Conservation (phyloP, 2,329 filamentous ascomycete species). For the Cordyceps farinosa region DNA sequence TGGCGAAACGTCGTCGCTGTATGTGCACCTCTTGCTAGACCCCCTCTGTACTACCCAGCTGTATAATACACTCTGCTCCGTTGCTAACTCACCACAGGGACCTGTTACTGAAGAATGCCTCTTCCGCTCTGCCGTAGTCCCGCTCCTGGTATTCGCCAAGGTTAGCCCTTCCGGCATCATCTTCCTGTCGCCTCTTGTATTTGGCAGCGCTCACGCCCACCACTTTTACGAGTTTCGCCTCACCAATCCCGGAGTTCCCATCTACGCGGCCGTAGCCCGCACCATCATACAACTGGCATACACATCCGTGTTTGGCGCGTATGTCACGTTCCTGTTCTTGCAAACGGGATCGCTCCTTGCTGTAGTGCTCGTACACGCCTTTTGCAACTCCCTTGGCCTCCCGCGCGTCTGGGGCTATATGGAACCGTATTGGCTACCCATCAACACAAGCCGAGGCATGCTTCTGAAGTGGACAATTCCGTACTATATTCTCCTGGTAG, state of each 20-base stretch:
- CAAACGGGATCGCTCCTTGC: conserved; percentile 78
- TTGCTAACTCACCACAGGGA: conserved; percentile 47
- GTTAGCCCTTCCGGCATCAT: conserved; percentile 58
- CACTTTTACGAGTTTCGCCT: conserved; percentile 94
- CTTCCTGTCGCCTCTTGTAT: conserved; percentile 81
- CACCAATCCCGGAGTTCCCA: conserved; percentile 67
- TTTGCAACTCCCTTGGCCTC: conserved; percentile 91
- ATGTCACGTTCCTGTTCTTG: conserved; percentile 83
- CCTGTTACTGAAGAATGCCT: conserved; percentile 90
- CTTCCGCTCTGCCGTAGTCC: conserved; percentile 83
- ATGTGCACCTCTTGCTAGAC: conserved; percentile 34
- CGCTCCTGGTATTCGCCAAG: conserved; percentile 72
- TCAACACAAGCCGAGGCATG: conserved; percentile 23
- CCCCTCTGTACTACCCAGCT: not conserved
- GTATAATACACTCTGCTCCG: not conserved
- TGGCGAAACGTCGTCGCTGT: conserved; percentile 88
- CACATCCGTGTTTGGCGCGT: conserved; percentile 90
- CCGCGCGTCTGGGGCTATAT: conserved; percentile 82
- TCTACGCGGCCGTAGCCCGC: conserved; percentile 61
- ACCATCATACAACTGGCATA: conserved; percentile 83
- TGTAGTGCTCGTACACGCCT: conserved; percentile 72
- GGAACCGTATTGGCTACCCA: conserved; percentile 45
- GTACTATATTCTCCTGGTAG: conserved; percentile 76
- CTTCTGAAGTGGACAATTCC: conserved; percentile 61
- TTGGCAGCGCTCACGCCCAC: conserved; percentile 89